Evolutionary conservation across 148 eudicot genomes (phyloP).

Genomic region (Linanthus parryae): DNA sequence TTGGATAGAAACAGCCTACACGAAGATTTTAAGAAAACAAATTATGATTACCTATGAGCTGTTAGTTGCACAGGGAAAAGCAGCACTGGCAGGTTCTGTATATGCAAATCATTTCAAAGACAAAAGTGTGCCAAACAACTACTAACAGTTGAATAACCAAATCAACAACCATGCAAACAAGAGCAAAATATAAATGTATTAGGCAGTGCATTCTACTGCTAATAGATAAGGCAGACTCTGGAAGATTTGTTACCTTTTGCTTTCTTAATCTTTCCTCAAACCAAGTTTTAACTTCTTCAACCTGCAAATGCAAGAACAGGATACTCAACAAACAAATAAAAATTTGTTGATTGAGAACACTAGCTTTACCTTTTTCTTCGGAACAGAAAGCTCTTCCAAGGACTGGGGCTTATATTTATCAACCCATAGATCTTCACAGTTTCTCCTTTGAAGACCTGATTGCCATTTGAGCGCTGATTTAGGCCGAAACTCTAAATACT

Average conservation of each 20-base stretch:
- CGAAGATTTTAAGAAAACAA: too few species aligned
- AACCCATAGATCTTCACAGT: slow-evolving; percentile 58
- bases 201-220: too few species aligned
- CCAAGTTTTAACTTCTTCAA: slow-evolving; percentile 86
- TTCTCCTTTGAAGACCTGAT: slow-evolving; percentile 40
- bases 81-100: too few species aligned
- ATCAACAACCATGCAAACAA: too few species aligned
- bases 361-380: slow-evolving; percentile 77
- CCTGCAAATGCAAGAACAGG: slow-evolving; percentile 37
- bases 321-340: slow-evolving; percentile 5
- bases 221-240: too few species aligned
- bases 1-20: too few species aligned
- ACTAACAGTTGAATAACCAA: too few species aligned
- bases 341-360: neutral
- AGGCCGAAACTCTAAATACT: slow-evolving; percentile 8
- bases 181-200: too few species aligned
- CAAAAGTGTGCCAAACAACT: too few species aligned
- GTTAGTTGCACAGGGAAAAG: too few species aligned
- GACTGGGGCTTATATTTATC: slow-evolving; percentile 69
- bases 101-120: too few species aligned
- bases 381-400: slow-evolving; percentile 82
- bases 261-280: slow-evolving; percentile 51
- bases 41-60: too few species aligned
- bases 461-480: slow-evolving; percentile 5
- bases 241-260: slow-evolving; percentile 65